These are phyloP conservation scores for Cystofilobasidium macerans DNA, from an alignment of 768 basidiomycete species.

Conservation along the genomic window DNA sequence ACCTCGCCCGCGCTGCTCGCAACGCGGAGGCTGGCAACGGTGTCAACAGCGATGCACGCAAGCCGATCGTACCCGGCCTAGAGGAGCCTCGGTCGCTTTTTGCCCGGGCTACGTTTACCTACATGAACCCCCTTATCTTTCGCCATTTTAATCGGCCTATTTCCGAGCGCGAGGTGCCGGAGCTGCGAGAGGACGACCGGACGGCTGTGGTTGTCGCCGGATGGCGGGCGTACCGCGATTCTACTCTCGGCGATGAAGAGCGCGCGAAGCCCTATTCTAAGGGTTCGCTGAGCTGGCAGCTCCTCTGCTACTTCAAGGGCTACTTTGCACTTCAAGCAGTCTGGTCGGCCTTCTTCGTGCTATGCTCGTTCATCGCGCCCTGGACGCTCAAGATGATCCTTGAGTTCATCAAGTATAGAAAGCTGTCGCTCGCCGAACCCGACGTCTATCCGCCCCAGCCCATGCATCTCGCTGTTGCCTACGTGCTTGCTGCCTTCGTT, in stretches of 20 bases:
- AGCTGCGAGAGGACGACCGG: constrained; percentile 34
- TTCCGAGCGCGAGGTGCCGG: constrained; percentile 26
- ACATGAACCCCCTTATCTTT: constrained; percentile 27
- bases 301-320: constrained; percentile 13
- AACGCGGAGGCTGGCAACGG: neutral
- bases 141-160: constrained; percentile 22
- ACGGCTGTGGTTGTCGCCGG: constrained; percentile 32
- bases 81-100: constrained; percentile 28
- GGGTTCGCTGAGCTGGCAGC: neutral
- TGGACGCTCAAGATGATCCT: constrained; percentile 39
- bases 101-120: constrained; percentile 29
- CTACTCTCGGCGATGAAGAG: constrained; percentile 4
- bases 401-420: constrained; percentile 35
- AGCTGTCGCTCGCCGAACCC: constrained; percentile 26
- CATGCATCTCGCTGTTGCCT: constrained; percentile 39
- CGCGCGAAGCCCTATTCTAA: constrained; percentile 4
- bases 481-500: constrained; percentile 38
- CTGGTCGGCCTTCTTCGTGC: constrained; percentile 32
- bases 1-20: constrained; percentile 4
- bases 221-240: constrained; percentile 28
- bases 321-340: constrained; percentile 17
- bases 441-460: constrained; percentile 31
- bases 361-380: constrained; percentile 38
- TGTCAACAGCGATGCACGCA: neutral
- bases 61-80: neutral